These are phyloP conservation scores for Dactylis glomerata DNA, from an alignment of 176 grass and related monocot genomes.

Conservation along the genomic window DNA sequence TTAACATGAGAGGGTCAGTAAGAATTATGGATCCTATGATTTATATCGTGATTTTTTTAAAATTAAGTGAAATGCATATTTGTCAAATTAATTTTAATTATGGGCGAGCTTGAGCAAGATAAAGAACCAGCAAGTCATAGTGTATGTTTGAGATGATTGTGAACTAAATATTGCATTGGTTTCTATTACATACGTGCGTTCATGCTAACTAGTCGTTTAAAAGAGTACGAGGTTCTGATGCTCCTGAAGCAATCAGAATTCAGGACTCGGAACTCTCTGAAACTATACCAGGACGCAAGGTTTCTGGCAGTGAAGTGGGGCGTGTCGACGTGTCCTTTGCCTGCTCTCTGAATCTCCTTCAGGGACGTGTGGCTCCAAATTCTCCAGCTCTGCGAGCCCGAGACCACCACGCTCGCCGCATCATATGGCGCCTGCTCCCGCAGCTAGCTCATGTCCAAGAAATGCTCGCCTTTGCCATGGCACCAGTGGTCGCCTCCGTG, in stretches of 20 bases:
- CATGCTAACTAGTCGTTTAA: too few species aligned
- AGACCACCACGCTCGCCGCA: neutral
- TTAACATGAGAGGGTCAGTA: too few species aligned
- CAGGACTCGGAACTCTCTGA: neutral
- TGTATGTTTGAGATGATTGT: too few species aligned
- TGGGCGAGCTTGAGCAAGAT: too few species aligned
- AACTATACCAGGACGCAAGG: neutral
- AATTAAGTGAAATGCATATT: too few species aligned
- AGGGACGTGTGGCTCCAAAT: slow-evolving; percentile 8
- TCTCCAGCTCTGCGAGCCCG: neutral
- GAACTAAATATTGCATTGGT: too few species aligned
- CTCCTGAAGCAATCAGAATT: neutral
- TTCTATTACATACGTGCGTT: too few species aligned
- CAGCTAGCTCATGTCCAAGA: neutral
- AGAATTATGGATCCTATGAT: too few species aligned
- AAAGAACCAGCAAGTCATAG: too few species aligned
- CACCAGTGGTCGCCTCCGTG: slow-evolving; percentile 1
- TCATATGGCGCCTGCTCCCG: slow-evolving; percentile 7
- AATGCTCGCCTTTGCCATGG: slow-evolving; percentile 27
- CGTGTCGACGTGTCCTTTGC: slow-evolving; percentile 21
- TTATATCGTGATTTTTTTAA: too few species aligned
- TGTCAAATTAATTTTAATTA: too few species aligned
- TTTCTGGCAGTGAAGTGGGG: slow-evolving; percentile 12
- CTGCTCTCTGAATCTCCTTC: slow-evolving; percentile 24
- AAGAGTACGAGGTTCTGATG: neutral